Conservation (phyloP, 2,329 filamentous ascomycete genomes). For the Orbilia javanica region DNA sequence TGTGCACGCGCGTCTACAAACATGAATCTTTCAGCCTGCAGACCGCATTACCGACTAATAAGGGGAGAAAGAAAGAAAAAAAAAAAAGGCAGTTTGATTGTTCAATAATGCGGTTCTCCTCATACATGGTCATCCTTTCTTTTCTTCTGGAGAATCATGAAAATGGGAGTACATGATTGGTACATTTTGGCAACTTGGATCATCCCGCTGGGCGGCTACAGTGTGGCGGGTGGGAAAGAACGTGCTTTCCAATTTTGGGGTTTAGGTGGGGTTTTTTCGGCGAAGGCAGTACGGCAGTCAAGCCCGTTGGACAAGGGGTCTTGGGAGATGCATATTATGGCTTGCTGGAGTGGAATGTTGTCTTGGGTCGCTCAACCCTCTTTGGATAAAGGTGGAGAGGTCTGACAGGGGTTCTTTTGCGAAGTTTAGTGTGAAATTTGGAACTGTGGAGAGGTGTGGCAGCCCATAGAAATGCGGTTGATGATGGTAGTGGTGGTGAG, state of each 20-base stretch:
- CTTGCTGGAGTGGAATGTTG: constrained; percentile 41
- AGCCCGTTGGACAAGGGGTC: constrained; percentile 57
- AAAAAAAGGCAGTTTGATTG: neutral
- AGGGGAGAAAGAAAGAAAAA: neutral
- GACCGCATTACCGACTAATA: constrained; percentile 17
- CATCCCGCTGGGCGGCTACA: constrained; percentile 54
- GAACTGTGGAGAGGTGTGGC: constrained; percentile 32
- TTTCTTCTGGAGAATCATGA: neutral
- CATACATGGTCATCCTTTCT: neutral
- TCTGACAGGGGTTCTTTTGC: constrained; percentile 28
- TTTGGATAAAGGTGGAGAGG: constrained; percentile 54
- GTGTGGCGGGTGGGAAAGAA: constrained; percentile 52
- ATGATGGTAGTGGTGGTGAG: constrained; percentile 10
- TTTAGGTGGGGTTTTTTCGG: constrained; percentile 24
- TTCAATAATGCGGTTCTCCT: constrained; percentile 6
- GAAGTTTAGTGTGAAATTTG: constrained; percentile 7
- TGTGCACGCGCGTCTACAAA: neutral
- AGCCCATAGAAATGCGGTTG: neutral
- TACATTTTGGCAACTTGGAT: constrained; percentile 42
- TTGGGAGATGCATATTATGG: constrained; percentile 42
- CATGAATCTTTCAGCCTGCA: constrained; percentile 14
- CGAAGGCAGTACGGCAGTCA: constrained; percentile 51
- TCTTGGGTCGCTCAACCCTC: constrained; percentile 47
- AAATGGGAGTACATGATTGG: constrained; percentile 48
- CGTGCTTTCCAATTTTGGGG: constrained; percentile 35